Evolutionary conservation across 2,329 filamentous ascomycete species (phyloP), one percentile per base, ranked within the genome.

Genomic region (Blumeria hordei): DNA sequence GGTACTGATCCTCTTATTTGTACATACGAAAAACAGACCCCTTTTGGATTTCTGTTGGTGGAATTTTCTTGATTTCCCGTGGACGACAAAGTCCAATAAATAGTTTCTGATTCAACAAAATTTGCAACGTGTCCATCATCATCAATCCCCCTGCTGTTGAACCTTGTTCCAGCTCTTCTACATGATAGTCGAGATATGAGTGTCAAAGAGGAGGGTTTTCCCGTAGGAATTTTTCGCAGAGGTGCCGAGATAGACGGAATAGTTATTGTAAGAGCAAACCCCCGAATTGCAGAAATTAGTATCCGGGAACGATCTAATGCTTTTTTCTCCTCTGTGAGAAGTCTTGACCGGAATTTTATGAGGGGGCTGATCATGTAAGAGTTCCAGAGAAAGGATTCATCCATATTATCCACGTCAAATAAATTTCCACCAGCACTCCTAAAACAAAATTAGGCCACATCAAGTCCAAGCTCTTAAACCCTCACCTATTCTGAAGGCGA

Each of bases 41-140:
- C 77, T 0, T 72, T 73, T 7, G 62, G 59, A 36, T 58, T 62
- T 53, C 64, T 62, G 34, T 64, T 62, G 11, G 14, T 34, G 1
- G 18, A n/a, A 9, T 18, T 16, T 21, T 11, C 5, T 50, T 57
- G 55, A 53, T 60, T 58, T 41, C 0, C 60, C 39, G 50, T 56
- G 6, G 57, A 57, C 4, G 79, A 77, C 12, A 32, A 47, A 0
- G 85, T 84, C 61, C 82, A 83, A 83, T 85, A 94, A 43, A 90
- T 80, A 0, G 88, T 94, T 69, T 98, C 92, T 0, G 88, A 92
- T 68, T 98, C 92, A n/a, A 96, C 92, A 68, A 94, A 98, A 67
- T 98, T 98, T 58, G 92, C 88, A 33, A 96, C 92, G 62, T 96
- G 87, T 12, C 92, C 92, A 64, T 96, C 88, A 65, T 98, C 92